phyloP scores from a whole-genome alignment of 441 rosid species.

The Brassica hybrid region DNA sequence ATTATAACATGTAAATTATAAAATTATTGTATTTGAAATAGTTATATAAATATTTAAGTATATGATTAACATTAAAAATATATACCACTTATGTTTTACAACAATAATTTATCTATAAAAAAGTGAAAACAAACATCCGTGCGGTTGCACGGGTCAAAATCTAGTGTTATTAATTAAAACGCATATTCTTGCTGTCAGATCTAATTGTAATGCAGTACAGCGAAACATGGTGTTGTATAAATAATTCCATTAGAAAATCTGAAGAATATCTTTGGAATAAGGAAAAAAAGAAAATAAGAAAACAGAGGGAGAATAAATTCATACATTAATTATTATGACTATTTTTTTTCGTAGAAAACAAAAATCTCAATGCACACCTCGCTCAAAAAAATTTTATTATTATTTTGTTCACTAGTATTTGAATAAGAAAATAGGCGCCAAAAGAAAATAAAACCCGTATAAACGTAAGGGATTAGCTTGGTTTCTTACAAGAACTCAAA shows the following conservation, averaged over 20 bases:
- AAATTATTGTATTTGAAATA: no score
- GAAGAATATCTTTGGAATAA: background rate
- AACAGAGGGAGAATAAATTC: background rate
- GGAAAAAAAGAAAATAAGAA: background rate
- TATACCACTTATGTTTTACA: no score
- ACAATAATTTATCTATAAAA: no score
- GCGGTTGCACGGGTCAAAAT: no score
- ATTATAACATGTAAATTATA: no score
- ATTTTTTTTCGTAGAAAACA: background rate
- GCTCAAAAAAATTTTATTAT: no score
- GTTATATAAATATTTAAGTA: no score
- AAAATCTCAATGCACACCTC: no score
- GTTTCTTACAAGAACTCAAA: background rate
- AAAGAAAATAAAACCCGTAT: background rate
- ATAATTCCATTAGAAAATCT: background rate
- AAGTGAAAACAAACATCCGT: no score
- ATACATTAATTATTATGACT: no score
- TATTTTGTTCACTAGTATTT: background rate
- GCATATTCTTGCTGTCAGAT: background rate
- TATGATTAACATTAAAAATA: no score
- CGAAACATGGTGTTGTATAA: background rate
- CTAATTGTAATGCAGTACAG: background rate
- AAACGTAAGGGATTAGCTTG: background rate
- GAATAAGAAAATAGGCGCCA: background rate
- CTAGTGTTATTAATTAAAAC: background rate